Percentiles rank a stretch among this genome's conserved stretches.
Conservation (phyloP, 495 filamentous ascomycete species). For the Xylaria acuta region DNA sequence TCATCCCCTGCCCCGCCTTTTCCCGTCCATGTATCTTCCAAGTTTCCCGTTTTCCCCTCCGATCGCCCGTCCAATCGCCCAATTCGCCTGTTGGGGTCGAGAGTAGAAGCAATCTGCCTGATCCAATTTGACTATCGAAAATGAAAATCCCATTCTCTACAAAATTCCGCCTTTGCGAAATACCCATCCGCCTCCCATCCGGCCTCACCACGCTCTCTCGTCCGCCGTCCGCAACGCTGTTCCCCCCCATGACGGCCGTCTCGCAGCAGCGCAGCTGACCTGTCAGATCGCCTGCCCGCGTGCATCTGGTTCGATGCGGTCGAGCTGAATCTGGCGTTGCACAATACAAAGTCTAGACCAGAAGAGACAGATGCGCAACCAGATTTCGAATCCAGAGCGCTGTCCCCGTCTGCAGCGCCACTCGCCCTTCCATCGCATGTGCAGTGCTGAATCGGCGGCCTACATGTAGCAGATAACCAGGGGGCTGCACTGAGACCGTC, state of each 20-base stretch:
- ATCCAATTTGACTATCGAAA: conserved; percentile 29
- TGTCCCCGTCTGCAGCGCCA: not conserved
- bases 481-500: not conserved
- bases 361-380: conserved; percentile 15
- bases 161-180: conserved; percentile 30
- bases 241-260: not conserved
- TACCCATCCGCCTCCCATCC: conserved; percentile 18
- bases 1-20: not conserved
- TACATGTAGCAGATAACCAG: conserved; percentile 2
- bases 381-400: not conserved
- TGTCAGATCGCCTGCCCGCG: not conserved
- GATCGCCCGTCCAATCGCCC: conserved; percentile 23
- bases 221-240: not conserved
- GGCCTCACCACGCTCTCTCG: conserved; percentile 1
- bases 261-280: not conserved
- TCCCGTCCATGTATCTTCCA: conserved; percentile 6
- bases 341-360: conserved; percentile 2
- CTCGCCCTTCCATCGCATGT: not conserved
- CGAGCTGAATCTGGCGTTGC: conserved; percentile 19
- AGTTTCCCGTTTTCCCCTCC: conserved; percentile 2
- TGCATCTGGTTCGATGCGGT: not conserved
- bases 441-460: conserved; percentile 3
- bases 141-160: conserved; percentile 38
- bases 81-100: not conserved
- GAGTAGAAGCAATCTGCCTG: conserved; percentile 12